These are phyloP conservation scores for Pyrus communis DNA, from an alignment of 306 rosid species.

Conservation along the genomic window DNA sequence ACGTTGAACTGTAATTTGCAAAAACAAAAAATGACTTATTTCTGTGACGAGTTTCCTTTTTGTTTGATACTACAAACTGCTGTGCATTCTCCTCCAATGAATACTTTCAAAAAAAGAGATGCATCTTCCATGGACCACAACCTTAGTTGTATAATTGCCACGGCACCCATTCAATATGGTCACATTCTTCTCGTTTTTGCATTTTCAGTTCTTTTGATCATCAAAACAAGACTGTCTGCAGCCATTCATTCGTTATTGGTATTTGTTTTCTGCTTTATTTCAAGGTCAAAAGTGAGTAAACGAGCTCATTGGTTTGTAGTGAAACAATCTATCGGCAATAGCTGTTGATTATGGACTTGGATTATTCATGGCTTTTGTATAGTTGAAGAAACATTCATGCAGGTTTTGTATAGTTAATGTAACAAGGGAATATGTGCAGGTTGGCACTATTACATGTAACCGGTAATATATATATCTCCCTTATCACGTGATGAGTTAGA, in stretches of 20 bases:
- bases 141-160: neutral
- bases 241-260: constrained; percentile 2
- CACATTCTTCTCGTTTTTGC: constrained; percentile 14
- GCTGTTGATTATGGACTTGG: neutral
- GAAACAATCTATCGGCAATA: neutral
- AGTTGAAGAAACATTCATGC: too few relatives aligned
- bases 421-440: too few relatives aligned
- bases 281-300: constrained; percentile 11
- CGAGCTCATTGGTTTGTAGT: constrained; percentile 7
- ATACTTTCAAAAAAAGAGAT: constrained; percentile 3
- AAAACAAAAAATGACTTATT: neutral
- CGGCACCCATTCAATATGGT: constrained; percentile 20
- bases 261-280: neutral
- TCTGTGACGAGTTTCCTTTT: neutral
- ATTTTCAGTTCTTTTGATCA: neutral
- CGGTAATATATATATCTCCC: neutral
- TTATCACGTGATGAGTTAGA: neutral
- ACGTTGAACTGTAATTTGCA: neutral
- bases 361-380: too few relatives aligned
- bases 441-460: too few relatives aligned
- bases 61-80: neutral
- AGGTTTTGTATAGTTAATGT: too few relatives aligned
- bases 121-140: constrained; percentile 34
- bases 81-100: neutral
- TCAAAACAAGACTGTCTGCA: neutral